Conservation (phyloP, 208 protist species). For the Trypanosoma platydactyli region DNA sequence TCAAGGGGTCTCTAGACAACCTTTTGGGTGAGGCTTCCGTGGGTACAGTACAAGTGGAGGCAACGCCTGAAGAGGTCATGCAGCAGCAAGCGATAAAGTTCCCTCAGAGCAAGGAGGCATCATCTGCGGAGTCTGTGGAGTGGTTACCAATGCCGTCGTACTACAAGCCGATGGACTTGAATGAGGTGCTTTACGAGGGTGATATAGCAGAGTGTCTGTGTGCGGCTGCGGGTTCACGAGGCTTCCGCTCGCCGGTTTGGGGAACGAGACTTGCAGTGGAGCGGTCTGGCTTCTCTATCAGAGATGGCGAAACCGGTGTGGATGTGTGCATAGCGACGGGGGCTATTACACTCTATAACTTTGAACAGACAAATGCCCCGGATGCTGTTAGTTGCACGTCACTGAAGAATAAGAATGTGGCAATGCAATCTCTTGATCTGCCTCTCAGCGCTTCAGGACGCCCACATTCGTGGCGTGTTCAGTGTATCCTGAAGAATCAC, state of each 20-base stretch:
- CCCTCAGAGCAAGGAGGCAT: not conserved
- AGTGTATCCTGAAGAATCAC: constrained; percentile 1
- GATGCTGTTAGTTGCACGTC: not conserved
- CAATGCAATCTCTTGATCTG: not conserved
- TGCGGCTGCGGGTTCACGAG: constrained; percentile 9
- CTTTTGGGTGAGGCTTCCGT: constrained; percentile 6
- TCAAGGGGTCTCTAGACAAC: constrained; percentile 9
- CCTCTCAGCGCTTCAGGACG: constrained; percentile 16
- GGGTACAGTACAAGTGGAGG: not conserved
- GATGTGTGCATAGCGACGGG: not conserved
- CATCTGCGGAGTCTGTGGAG: too few relatives aligned
- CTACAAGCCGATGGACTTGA: constrained; percentile 26
- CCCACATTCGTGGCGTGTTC: not conserved
- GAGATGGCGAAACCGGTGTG: constrained; percentile 31
- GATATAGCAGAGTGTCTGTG: constrained; percentile 27
- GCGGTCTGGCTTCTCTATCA: constrained; percentile 20
- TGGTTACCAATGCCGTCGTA: not conserved
- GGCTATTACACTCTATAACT: constrained; percentile 45
- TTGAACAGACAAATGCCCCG: constrained; percentile 50
- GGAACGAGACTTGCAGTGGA: constrained; percentile 26
- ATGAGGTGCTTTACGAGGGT: constrained; percentile 28
- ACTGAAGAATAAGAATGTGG: not conserved
- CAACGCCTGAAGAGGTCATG: not conserved
- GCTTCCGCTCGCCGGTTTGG: constrained; percentile 60
- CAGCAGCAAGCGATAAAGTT: not conserved